These are phyloP conservation scores for Cystofilobasidium bisporidii DNA, from an alignment of 768 basidiomycete genomes.

Conservation along the genomic window DNA sequence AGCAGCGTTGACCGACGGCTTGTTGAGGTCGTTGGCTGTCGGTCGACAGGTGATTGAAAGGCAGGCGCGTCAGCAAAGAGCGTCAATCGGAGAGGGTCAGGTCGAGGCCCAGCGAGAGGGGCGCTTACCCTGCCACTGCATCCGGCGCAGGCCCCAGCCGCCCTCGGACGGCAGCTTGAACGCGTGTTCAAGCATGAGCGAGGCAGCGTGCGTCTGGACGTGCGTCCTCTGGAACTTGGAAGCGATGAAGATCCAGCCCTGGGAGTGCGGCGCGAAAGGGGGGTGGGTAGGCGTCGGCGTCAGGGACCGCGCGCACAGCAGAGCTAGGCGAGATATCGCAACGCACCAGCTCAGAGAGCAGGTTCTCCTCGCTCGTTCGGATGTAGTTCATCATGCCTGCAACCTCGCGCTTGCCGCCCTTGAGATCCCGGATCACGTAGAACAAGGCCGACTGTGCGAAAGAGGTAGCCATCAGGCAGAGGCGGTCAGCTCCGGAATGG, in stretches of 20 bases:
- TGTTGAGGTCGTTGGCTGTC: constrained; percentile 22
- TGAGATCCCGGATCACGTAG: constrained; percentile 20
- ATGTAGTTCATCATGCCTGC: constrained; percentile 21
- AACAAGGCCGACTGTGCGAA: constrained; percentile 1
- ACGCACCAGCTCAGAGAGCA: constrained; percentile 14
- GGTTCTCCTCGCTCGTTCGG: background rate
- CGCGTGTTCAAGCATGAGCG: constrained; percentile 12
- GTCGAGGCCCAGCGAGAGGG: no score
- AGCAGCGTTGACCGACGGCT: constrained; percentile 22
- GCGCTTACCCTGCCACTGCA: constrained; percentile 20
- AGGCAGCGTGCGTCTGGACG: constrained; percentile 23
- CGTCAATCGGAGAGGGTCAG: background rate
- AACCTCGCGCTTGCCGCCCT: constrained; percentile 1
- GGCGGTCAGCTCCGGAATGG: background rate
- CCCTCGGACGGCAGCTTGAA: constrained; percentile 23
- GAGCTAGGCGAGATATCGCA: no score
- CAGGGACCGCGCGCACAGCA: no score
- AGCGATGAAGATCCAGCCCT: constrained; percentile 19
- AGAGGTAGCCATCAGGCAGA: background rate
- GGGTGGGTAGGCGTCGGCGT: no score
- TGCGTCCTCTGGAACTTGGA: constrained; percentile 17
- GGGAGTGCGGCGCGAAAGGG: no score
- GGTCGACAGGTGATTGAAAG: background rate
- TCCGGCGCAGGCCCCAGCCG: constrained; percentile 23
- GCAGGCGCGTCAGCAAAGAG: background rate